Base-by-base conservation (phyloP, 257 asterid species). In the Lantana camara region DNA sequence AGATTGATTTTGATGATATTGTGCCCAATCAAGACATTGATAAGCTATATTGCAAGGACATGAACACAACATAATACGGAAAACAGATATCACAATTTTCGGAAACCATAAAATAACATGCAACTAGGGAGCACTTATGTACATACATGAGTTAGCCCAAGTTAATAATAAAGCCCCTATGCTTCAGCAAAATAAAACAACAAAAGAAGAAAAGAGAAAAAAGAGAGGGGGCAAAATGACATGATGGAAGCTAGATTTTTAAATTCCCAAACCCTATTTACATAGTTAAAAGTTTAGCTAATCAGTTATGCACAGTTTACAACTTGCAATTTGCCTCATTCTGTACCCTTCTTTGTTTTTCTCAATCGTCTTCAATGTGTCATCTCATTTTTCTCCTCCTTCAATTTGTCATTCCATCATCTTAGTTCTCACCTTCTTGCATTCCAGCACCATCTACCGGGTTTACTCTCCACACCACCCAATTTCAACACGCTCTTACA, bases 1-100 rank as follows among this genome's bases (percentile, higher is more conserved):
- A 11, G 64, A 60, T 59, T 54, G 53, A 54, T 44, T 72, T 34
- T 72, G 40, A 24, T 51, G 30, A 27, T 44, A 45, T 17, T 20
- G 20, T 12, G 35, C 68, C 60, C 24, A 51, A 50, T 20, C 30
- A 29, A 48, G 14, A 35, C 50, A 38, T n/a, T 51, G 13, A 53
- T 53, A 27, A 24, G 40, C 41, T n/a, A 53, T 29, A 3, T 29
- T 53, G 22, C 41, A 53, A 24, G 41, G 37, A 27, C n/a, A 21
- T 14, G 16, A 15, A 51, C 23, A 21, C 57, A 30, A 10, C 13
- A 24, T 23, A 7, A 45, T 24, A 51, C 10, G 16, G 57, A 23
- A 30, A 51, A 13, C 9, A 37, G 9, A 35, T 50, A 21, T 14
- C 1, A 50, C 7, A 1, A 50, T 12, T 50, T 22, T 23, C 37